Evolutionary conservation across 352 stramenopile genomes (phyloP).

Genomic region (Pythium rhizo-oryzae): DNA sequence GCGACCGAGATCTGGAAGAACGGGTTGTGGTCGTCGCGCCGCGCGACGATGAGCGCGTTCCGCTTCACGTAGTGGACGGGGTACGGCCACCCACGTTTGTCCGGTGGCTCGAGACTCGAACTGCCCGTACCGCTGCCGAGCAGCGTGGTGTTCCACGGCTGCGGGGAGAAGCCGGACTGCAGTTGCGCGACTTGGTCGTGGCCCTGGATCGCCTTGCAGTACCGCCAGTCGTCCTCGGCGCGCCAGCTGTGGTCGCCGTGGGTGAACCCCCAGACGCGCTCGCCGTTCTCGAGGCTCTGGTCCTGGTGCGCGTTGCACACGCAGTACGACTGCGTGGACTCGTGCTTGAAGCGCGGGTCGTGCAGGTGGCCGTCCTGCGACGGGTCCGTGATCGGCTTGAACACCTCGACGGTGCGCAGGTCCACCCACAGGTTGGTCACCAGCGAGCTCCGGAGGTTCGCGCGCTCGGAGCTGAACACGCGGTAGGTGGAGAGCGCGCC

Average conservation of each 20-base stretch:
- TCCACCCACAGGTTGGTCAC: constrained; percentile 60
- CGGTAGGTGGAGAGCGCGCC: constrained; percentile 8
- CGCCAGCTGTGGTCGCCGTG: constrained; percentile 7
- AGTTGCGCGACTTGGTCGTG: background rate
- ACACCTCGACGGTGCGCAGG: constrained; percentile 31
- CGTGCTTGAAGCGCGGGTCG: constrained; percentile 36
- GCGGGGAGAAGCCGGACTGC: background rate
- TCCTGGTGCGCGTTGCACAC: constrained; percentile 8
- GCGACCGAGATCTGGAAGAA: no score
- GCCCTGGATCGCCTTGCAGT: constrained; percentile 5
- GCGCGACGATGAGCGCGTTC: constrained; percentile 27
- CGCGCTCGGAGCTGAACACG: constrained; percentile 8
- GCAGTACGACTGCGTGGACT: constrained; percentile 17
- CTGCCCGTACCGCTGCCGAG: background rate
- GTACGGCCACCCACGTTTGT: background rate
- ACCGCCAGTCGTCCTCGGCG: constrained; percentile 6
- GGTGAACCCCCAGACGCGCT: constrained; percentile 9
- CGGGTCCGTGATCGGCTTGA: constrained; percentile 30
- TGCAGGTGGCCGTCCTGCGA: constrained; percentile 37
- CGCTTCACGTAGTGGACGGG: constrained; percentile 13
- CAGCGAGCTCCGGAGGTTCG: constrained; percentile 32
- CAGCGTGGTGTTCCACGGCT: constrained; percentile 2
- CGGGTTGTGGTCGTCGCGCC: constrained; percentile 38
- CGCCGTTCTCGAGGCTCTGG: background rate
- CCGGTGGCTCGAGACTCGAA: background rate